A percentile compares a stretch with the other conserved stretches of the same genome.
phyloP scores from a whole-genome alignment of 495 filamentous ascomycete species.

The Polyplosphaeria fusca region DNA sequence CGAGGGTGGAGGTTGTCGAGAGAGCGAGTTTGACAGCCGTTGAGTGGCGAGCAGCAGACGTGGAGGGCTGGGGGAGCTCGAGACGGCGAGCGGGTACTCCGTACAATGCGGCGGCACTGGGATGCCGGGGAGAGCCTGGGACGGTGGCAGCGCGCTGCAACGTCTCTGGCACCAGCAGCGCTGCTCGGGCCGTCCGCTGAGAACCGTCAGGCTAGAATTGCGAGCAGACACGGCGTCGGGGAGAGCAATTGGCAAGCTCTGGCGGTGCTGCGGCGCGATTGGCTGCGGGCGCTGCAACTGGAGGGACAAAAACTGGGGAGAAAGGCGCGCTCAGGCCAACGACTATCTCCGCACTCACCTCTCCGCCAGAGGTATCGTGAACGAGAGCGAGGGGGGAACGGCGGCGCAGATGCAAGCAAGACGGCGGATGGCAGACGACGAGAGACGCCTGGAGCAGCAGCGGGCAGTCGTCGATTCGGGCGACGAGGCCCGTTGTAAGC shows the following conservation, averaged over 20 bases:
- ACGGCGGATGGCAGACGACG: neutral
- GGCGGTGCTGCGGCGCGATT: slow-evolving; percentile 18
- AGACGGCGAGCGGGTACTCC: no score
- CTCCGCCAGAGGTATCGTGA: neutral
- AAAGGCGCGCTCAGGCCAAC: slow-evolving; percentile 24
- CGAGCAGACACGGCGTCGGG: slow-evolving; percentile 23
- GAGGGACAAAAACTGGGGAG: slow-evolving; percentile 26
- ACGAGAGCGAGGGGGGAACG: neutral
- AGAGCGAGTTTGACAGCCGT: slow-evolving; percentile 9
- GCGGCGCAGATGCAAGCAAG: slow-evolving; percentile 1
- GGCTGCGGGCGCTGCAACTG: slow-evolving; percentile 22
- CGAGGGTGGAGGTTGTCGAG: neutral
- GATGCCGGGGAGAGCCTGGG: neutral
- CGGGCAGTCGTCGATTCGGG: slow-evolving; percentile 21
- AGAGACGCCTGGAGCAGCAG: slow-evolving; percentile 12
- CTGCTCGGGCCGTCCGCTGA: slow-evolving; percentile 16
- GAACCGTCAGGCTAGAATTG: slow-evolving; percentile 23
- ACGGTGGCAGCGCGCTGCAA: slow-evolving; percentile 1
- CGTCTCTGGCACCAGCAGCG: slow-evolving; percentile 5
- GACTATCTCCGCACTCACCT: slow-evolving; percentile 15
- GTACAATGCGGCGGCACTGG: no score
- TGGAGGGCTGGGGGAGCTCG: neutral
- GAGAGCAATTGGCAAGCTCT: slow-evolving; percentile 30
- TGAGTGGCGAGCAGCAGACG: slow-evolving; percentile 10
- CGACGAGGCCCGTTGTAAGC: slow-evolving; percentile 27